A percentile compares a stretch with the other conserved stretches of the same genome.
These are phyloP conservation scores for Neotropicomus parvogracilis DNA, from an alignment of 1,284 basidiomycete genomes.

Conservation along the genomic window DNA sequence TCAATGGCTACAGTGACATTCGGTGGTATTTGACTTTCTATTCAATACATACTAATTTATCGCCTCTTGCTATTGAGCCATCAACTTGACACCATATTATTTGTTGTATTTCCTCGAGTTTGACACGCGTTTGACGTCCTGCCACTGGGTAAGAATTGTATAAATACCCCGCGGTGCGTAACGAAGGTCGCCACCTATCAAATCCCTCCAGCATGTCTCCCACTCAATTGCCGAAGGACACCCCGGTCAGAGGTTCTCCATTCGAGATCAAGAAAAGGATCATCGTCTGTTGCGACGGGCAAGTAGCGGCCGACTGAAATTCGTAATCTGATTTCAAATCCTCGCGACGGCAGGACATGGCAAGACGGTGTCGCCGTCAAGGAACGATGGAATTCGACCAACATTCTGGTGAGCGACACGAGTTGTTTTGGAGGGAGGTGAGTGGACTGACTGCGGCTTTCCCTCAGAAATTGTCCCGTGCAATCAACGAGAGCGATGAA, in stretches of 20 bases:
- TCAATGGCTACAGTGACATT: no score
- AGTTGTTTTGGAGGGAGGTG: not conserved
- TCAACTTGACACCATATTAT: no score
- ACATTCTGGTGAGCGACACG: slow-evolving; percentile 48
- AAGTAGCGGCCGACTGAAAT: slow-evolving; percentile 18
- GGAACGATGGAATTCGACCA: slow-evolving; percentile 56
- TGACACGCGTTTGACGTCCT: slow-evolving; percentile 1
- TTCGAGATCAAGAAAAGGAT: slow-evolving; percentile 49
- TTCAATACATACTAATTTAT: no score
- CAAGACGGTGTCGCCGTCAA: slow-evolving; percentile 45
- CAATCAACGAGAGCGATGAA: slow-evolving; percentile 54
- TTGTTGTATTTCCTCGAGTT: slow-evolving; percentile 1
- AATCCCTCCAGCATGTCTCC: slow-evolving; percentile 15
- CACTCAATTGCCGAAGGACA: not conserved
- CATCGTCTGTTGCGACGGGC: slow-evolving; percentile 71
- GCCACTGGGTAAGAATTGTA: slow-evolving; percentile 1
- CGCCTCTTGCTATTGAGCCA: no score
- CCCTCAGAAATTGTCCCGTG: slow-evolving; percentile 43
- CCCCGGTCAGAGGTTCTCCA: not conserved
- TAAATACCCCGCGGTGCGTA: slow-evolving; percentile 17
- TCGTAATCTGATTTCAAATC: not conserved
- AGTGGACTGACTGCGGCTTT: slow-evolving; percentile 25
- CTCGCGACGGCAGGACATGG: slow-evolving; percentile 26
- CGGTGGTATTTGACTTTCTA: no score
- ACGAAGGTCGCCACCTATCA: no score